Evolutionary conservation across 768 basidiomycete genomes (phyloP).

Genomic region (Collybiopsis luxurians): DNA sequence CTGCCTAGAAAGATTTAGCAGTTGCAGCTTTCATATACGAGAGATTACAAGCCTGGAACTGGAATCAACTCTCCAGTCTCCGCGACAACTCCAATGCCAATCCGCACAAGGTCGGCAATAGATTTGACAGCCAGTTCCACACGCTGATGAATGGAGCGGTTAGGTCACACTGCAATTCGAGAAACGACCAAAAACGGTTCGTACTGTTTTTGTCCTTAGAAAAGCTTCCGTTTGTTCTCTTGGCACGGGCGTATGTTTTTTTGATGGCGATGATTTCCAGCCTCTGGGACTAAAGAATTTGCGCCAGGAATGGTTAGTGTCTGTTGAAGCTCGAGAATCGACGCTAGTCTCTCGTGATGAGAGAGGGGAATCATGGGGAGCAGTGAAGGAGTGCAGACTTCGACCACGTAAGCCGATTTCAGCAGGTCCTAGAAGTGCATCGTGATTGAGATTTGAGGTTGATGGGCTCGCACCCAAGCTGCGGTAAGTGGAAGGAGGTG

Average conservation of each 20-base stretch:
- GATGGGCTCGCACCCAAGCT: neutral
- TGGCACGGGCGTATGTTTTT: neutral
- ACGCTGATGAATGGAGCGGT: neutral
- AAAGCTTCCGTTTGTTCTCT: slow-evolving; percentile 7
- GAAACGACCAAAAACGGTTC: neutral
- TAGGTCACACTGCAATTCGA: neutral
- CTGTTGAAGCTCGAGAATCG: neutral
- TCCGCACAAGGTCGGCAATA: neutral
- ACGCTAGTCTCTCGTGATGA: neutral
- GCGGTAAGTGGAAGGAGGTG: neutral
- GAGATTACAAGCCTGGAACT: neutral
- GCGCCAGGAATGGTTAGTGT: neutral
- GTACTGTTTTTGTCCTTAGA: slow-evolving; percentile 1
- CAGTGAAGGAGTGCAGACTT: neutral
- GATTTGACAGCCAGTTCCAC: neutral
- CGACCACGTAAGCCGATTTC: neutral
- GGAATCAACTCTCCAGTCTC: slow-evolving; percentile 5
- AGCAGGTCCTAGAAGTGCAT: neutral
- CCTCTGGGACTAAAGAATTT: slow-evolving; percentile 4
- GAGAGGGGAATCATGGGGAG: neutral
- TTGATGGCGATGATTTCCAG: neutral
- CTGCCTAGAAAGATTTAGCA: no score
- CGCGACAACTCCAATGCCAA: neutral
- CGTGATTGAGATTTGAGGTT: neutral
- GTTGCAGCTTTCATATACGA: no score